Conservation (phyloP, 2,329 filamentous ascomycete species). For the Claviceps africana region DNA sequence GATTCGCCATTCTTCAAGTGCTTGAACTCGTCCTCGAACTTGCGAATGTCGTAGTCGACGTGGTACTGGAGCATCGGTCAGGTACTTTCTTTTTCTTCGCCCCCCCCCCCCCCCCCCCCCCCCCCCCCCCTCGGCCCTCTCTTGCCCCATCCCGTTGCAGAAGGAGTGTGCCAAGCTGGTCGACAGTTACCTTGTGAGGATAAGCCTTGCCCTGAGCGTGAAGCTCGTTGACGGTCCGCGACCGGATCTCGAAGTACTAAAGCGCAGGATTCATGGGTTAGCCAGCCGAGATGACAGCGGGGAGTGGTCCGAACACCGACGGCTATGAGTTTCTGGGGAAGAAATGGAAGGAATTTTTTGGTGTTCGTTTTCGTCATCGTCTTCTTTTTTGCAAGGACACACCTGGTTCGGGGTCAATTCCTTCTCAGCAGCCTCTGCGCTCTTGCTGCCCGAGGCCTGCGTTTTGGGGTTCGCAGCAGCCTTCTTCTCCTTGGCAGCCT, state of each 20-base stretch:
- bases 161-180: neutral
- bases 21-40: conserved; percentile 66
- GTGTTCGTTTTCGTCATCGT: neutral
- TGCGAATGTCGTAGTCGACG: conserved; percentile 65
- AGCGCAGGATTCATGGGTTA: neutral
- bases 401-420: conserved; percentile 42
- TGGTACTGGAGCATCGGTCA: conserved; percentile 44
- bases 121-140: too few relatives aligned
- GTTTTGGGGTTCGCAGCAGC: conserved; percentile 60
- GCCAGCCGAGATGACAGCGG: neutral
- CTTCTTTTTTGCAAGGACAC: neutral
- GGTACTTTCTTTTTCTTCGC: neutral
- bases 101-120: neutral
- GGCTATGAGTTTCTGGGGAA: neutral
- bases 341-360: neutral
- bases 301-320: neutral
- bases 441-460: conserved; percentile 30
- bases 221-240: conserved; percentile 48
- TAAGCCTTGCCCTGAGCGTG: conserved; percentile 40
- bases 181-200: conserved; percentile 53
- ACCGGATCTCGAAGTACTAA: conserved; percentile 87
- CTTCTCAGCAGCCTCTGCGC: conserved; percentile 49
- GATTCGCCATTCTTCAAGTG: conserved; percentile 80
- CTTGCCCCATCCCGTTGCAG: neutral
- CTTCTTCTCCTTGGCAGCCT: conserved; percentile 81